phyloP scores from a whole-genome alignment of 2,329 filamentous ascomycete genomes.

The Pseudohalonectria lignicola region DNA sequence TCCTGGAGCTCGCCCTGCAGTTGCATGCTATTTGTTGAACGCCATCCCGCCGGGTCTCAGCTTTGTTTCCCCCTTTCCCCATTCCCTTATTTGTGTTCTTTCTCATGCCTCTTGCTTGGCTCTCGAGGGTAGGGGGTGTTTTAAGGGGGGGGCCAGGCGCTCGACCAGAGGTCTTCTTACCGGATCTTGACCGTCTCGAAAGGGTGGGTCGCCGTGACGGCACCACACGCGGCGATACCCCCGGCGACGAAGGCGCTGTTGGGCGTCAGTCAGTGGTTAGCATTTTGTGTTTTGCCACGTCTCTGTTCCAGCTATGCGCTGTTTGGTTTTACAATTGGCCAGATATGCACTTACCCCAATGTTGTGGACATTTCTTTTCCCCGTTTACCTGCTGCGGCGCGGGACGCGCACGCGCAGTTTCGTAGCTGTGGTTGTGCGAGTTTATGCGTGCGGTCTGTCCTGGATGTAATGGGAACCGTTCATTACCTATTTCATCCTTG shows the following conservation, averaged over 20 bases:
- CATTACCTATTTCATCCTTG: too few relatives aligned
- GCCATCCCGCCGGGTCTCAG: too few relatives aligned
- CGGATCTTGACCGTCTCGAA: constrained; percentile 99
- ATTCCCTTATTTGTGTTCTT: too few relatives aligned
- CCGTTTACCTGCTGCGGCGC: too few relatives aligned
- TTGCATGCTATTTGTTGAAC: constrained; percentile 59
- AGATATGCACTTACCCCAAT: constrained; percentile 5
- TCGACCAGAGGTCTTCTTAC: constrained; percentile 46
- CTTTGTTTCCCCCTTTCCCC: too few relatives aligned
- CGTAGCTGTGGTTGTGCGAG: too few relatives aligned
- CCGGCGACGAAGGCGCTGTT: constrained; percentile 81
- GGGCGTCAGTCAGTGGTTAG: constrained; percentile 9
- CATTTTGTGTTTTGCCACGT: too few relatives aligned
- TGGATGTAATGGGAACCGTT: too few relatives aligned
- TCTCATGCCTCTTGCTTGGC: too few relatives aligned
- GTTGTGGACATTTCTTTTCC: constrained; percentile 6
- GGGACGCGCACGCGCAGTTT: too few relatives aligned
- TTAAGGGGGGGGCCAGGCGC: not conserved
- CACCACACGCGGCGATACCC: constrained; percentile 92
- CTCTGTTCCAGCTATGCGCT: not conserved
- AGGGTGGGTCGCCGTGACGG: constrained; percentile 92
- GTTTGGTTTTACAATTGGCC: not conserved
- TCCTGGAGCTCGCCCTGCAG: constrained; percentile 89
- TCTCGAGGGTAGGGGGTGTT: constrained; percentile 8
- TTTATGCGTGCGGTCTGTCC: too few relatives aligned